phyloP scores from a whole-genome alignment of 208 protist species.

The Acanthamoeba sp. region DNA sequence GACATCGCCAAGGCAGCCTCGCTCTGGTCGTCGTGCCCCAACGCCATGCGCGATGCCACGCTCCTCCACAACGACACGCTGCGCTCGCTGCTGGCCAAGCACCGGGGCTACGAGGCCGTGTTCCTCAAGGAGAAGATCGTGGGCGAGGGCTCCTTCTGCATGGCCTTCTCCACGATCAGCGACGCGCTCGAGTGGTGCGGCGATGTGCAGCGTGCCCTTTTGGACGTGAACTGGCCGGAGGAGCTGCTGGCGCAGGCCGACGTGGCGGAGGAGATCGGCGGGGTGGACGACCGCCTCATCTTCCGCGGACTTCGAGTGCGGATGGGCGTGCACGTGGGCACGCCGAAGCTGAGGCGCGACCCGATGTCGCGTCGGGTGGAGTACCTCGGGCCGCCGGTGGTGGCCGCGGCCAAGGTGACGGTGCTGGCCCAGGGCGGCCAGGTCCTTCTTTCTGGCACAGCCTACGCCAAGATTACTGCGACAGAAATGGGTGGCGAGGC shows the following conservation, averaged over 20 bases:
- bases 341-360: not conserved
- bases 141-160: constrained; percentile 68
- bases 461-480: not conserved
- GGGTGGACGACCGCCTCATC: not conserved
- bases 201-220: not conserved
- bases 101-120: constrained; percentile 21
- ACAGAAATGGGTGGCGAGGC: not conserved
- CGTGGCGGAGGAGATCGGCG: constrained; percentile 45
- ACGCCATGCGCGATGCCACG: constrained; percentile 67
- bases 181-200: constrained; percentile 3
- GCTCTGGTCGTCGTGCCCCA: constrained; percentile 37
- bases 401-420: not conserved
- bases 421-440: constrained; percentile 66
- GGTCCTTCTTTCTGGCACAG: not conserved
- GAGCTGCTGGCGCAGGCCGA: constrained; percentile 11
- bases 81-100: constrained; percentile 11
- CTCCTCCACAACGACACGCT: constrained; percentile 58
- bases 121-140: constrained; percentile 42
- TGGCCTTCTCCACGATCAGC: constrained; percentile 1
- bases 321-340: constrained; percentile 57
- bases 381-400: constrained; percentile 25
- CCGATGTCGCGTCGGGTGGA: constrained; percentile 42
- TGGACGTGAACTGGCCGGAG: constrained; percentile 24
- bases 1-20: constrained; percentile 13
- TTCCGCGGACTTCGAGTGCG: constrained; percentile 29